phyloP scores from a whole-genome alignment of 768 basidiomycete genomes.

The Imleria badia region DNA sequence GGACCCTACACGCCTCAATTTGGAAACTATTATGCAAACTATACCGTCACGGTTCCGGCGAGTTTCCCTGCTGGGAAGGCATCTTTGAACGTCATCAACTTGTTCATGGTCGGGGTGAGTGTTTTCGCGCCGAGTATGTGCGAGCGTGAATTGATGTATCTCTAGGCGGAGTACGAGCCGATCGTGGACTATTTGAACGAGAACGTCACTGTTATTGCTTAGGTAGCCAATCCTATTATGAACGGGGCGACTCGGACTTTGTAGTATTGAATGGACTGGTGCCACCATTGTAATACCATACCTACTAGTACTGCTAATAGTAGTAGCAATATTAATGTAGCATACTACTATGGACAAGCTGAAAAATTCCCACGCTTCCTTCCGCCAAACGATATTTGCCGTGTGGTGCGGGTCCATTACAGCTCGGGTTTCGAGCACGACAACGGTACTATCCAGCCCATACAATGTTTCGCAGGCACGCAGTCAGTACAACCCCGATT shows the following conservation, averaged over 20 bases:
- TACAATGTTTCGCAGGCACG: conserved; percentile 27
- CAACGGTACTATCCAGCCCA: background rate
- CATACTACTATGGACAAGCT: background rate
- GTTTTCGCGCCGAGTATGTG: background rate
- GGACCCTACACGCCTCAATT: conserved; percentile 31
- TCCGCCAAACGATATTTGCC: conserved; percentile 14
- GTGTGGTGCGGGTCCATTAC: background rate
- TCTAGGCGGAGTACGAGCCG: conserved; percentile 11
- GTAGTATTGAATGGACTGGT: background rate
- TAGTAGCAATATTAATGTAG: too few species aligned
- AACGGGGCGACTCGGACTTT: background rate
- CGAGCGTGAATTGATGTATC: background rate
- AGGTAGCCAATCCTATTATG: background rate
- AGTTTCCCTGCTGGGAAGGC: conserved; percentile 28
- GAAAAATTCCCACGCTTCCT: conserved; percentile 17
- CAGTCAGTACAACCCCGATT: conserved; percentile 13
- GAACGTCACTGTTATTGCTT: conserved; percentile 13
- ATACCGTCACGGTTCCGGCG: conserved; percentile 31
- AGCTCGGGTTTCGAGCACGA: conserved; percentile 1
- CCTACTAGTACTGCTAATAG: background rate
- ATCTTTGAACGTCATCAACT: conserved; percentile 37
- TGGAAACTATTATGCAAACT: conserved; percentile 29
- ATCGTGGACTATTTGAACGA: conserved; percentile 25
- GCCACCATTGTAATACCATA: background rate
- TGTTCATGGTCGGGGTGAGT: conserved; percentile 43